Percentiles rank a stretch among this genome's conserved stretches.
phyloP scores from a whole-genome alignment of 345 rosid species.

The sweet orange (Citrus sinensis) region DNA sequence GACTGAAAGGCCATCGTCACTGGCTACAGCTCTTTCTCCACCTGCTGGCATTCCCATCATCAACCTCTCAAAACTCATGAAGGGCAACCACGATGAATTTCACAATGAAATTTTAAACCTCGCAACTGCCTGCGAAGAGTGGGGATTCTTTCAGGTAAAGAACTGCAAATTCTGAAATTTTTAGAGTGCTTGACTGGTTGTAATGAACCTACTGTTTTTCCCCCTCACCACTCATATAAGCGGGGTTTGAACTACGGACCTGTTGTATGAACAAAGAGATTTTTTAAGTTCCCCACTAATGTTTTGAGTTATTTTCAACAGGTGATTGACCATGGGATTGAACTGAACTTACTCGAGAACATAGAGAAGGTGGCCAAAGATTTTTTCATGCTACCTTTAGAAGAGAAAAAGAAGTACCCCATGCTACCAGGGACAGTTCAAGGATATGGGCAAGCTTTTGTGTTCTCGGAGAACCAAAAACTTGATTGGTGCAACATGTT shows the following conservation, averaged over 20 bases:
- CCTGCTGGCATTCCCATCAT: conserved; percentile 54
- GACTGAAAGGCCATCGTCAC: conserved; percentile 53
- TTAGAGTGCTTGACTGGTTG: not conserved
- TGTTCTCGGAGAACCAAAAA: conserved; percentile 91
- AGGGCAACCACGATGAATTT: conserved; percentile 31
- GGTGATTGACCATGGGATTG: conserved; percentile 83
- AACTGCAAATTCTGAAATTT: not conserved
- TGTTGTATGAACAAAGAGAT: too few relatives aligned
- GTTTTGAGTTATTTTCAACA: conserved; percentile 16
- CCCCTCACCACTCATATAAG: too few relatives aligned
- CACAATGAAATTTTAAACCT: conserved; percentile 42
- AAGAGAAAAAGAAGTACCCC: conserved; percentile 78
- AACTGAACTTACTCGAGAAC: conserved; percentile 46
- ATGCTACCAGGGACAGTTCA: conserved; percentile 94
- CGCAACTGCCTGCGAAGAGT: conserved; percentile 72
- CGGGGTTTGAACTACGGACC: too few relatives aligned
- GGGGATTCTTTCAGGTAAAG: conserved; percentile 97
- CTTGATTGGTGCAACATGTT: conserved; percentile 99
- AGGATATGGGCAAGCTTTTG: conserved; percentile 95
- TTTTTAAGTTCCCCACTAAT: not conserved
- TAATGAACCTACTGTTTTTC: not conserved
- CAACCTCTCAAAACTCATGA: conserved; percentile 59
- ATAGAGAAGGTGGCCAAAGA: conserved; percentile 69
- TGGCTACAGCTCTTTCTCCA: conserved; percentile 20
- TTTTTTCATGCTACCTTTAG: conserved; percentile 78